A percentile compares a stretch with the other conserved stretches of the same genome.
Conservation (phyloP, 75 land plant genomes). For the Ceratopteris richardii region DNA sequence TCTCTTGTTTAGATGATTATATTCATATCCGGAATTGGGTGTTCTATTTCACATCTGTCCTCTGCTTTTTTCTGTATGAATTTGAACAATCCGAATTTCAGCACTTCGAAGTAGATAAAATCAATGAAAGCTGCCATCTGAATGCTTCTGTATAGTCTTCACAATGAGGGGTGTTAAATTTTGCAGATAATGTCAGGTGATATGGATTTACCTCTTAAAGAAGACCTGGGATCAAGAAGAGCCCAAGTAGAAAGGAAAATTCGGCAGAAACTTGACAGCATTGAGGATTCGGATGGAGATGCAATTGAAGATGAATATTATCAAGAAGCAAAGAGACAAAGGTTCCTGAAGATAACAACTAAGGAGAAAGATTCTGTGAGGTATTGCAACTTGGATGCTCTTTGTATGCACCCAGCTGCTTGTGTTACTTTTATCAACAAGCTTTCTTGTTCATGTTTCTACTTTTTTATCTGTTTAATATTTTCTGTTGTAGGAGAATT, state of each 20-base stretch:
- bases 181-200: slow-evolving; percentile 81
- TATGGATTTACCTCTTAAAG: slow-evolving; percentile 79
- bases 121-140: too few relatives aligned
- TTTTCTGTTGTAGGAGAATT: slow-evolving; percentile 6
- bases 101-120: too few relatives aligned
- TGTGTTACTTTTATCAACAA: neutral
- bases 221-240: slow-evolving; percentile 91
- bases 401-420: neutral
- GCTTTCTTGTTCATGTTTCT: too few relatives aligned
- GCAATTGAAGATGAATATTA: slow-evolving; percentile 73
- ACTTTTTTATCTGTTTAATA: too few relatives aligned
- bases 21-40: neutral
- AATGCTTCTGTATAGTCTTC: too few relatives aligned
- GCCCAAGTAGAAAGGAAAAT: slow-evolving; percentile 62
- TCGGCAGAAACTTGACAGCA: slow-evolving; percentile 28
- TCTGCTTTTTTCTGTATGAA: neutral
- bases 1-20: neutral
- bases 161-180: too few relatives aligned
- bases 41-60: neutral
- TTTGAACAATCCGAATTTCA: too few relatives aligned
- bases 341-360: slow-evolving; percentile 47
- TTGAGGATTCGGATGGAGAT: slow-evolving; percentile 14
- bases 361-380: slow-evolving; percentile 32
- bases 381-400: neutral
- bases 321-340: slow-evolving; percentile 42